Conservation (phyloP, 345 rosid genomes). For the Populus deltoides region DNA sequence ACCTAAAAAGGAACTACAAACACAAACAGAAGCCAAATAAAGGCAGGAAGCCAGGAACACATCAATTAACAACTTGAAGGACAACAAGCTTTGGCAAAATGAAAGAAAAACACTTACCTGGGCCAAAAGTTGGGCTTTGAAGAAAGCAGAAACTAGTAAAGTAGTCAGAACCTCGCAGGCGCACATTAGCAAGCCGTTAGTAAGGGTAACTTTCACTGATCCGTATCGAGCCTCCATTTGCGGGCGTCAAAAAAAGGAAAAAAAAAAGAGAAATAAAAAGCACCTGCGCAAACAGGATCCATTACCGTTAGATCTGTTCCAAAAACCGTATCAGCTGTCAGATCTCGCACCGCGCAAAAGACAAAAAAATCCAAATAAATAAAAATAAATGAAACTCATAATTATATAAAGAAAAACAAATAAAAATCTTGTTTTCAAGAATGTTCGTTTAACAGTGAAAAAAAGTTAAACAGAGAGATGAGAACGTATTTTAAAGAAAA, state of each 20-base stretch:
- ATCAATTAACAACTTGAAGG: background rate
- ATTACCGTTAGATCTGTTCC: slow-evolving; percentile 26
- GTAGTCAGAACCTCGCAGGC: slow-evolving; percentile 44
- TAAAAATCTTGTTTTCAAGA: background rate
- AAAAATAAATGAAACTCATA: background rate
- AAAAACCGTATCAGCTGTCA: slow-evolving; percentile 18
- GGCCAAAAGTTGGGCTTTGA: slow-evolving; percentile 36
- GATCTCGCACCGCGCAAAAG: slow-evolving; percentile 14
- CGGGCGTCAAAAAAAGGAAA: slow-evolving; percentile 2
- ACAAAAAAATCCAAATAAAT: background rate
- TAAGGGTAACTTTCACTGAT: slow-evolving; percentile 29
- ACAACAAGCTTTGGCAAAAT: background rate
- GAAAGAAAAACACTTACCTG: slow-evolving; percentile 28
- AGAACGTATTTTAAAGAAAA: background rate
- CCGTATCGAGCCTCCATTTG: slow-evolving; percentile 34
- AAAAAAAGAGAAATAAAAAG: background rate
- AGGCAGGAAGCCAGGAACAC: background rate
- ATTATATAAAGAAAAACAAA: background rate
- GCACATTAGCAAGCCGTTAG: slow-evolving; percentile 44
- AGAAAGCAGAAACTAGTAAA: slow-evolving; percentile 39
- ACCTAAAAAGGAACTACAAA: background rate
- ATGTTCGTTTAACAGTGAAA: slow-evolving; percentile 4
- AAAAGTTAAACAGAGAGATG: background rate
- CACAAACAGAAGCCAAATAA: too few relatives aligned
- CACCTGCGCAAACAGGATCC: slow-evolving; percentile 8